A percentile compares a stretch with the other conserved stretches of the same genome.
These are phyloP conservation scores for Murraya paniculata DNA, from an alignment of 345 rosid species.

Conservation along the genomic window DNA sequence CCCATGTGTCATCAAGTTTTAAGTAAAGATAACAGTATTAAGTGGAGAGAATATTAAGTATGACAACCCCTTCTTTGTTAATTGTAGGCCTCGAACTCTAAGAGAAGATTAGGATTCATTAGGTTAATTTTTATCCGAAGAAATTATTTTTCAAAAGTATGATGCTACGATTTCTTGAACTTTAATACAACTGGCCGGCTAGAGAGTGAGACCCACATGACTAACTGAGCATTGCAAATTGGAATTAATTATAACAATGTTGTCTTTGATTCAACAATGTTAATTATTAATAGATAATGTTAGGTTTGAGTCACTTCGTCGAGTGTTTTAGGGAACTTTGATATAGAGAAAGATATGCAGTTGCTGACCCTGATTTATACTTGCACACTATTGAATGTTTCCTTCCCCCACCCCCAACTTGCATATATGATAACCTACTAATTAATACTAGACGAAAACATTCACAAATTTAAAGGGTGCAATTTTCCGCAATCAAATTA, in stretches of 20 bases:
- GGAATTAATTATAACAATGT: not conserved
- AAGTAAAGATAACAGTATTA: not conserved
- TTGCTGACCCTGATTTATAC: not conserved
- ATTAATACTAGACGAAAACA: not conserved
- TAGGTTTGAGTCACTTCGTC: conserved; percentile 21
- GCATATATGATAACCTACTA: not conserved
- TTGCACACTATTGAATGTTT: not conserved
- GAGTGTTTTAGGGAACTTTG: not conserved
- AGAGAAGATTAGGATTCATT: not conserved
- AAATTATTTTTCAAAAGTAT: not conserved
- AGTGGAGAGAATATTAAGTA: too few relatives aligned
- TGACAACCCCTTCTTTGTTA: not conserved
- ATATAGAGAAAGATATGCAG: too few relatives aligned
- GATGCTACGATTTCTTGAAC: not conserved
- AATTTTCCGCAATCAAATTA: not conserved
- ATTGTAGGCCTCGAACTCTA: not conserved
- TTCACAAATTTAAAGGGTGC: not conserved
- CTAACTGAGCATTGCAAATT: not conserved
- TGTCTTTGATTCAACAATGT: not conserved
- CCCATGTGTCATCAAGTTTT: conserved; percentile 16
- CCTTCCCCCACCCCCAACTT: not conserved
- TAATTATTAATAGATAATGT: not conserved
- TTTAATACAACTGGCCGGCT: conserved; percentile 11
- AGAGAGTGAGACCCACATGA: conserved; percentile 17
- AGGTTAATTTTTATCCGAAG: not conserved